Evolutionary conservation across 225 moss, liverwort and hornwort species (phyloP), one percentile per base, ranked within the genome.

Genomic region (Sphagnum tenellum): DNA sequence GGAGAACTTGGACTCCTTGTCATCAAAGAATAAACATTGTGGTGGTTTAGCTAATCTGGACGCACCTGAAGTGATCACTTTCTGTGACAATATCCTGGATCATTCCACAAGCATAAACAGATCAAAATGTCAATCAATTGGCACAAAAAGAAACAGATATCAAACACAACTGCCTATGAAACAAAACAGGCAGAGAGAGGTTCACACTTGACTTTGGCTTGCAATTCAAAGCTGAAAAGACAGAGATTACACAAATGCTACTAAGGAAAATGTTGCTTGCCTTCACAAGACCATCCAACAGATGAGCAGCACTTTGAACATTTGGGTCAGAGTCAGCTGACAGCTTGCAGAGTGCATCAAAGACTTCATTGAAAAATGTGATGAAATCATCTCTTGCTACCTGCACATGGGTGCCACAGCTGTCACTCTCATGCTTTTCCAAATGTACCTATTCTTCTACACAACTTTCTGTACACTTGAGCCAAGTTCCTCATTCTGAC

Each of bases 31-130:
- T 29, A 29, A 29, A 29, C 29, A 29, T 29, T 29, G 29, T 29
- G 29, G 29, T 29, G 29, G 29, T 29, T 29, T 29, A 29, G 29
- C 29, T 29, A 29, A 29, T 29, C 29, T 29, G 29, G 29, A 29
- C 66, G 45, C 64, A 85, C 85, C 85, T 86, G 76, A 86, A 86
- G 76, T 82, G 85, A 71, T 86, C 82, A 73, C 79, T 82, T 72
- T 82, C 82, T 5, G 85, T 82, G 5, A 86, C 85, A 60, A 86
- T 86, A 73, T 86, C 85, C 85, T 86, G 85, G 67, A 45, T 45
- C 13, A 62, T 4, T 12, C 61, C 29, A 29, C 29, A 29, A 29
- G 29, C 29, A 29, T 29, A 29, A 29, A 29, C 29, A 29, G 29
- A 29, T 29, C 0, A 29, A 29, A 29, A 29, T 29, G 29, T 29